Evolutionary conservation across 2,329 filamentous ascomycete species (phyloP), one percentile per base, ranked within the genome.

Genomic region (Aulographum hederae): DNA sequence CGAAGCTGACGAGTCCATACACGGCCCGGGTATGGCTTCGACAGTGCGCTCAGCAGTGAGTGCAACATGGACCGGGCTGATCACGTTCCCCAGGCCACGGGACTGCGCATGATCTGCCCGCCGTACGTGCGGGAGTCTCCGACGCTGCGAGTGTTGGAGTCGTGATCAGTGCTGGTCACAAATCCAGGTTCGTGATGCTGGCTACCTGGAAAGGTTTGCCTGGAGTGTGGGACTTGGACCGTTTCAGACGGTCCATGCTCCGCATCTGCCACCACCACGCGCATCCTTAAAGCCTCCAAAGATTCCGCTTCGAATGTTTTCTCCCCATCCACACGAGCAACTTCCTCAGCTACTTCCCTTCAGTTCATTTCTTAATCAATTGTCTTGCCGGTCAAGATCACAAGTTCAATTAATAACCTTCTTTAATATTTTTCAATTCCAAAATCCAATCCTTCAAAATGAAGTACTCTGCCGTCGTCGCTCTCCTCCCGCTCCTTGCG

Each of bases 341-440:
- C 8, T 25, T 25, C 21, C n/a, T 25, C 21, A 25, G 21, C 21
- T 25, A 8, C 21, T 25, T 25, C 21, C 21, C 8, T 25, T 25
- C 21, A 8, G 8, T 25, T 25, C 21, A 8, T 8, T 25, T 25
- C 21, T 25, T 25, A 8, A n/a, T 8, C 8, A n/a, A n/a, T 25
- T 25, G 8, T n/a, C 8, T 25, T 25, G 21, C 21, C 21, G n/a
- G n/a, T n/a, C 8, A 8, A 25, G 8, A 25, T 25, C n/a, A 8
- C n/a, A 8, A 25, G 8, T 8, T n/a, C n/a, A 8, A 8, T 25
- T 25, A 8, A 25, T n/a, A 25, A 8, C 8, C 21, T 25, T 25
- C 8, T n/a, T n/a, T 8, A n/a, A 25, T n/a, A n/a, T 8, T 8
- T 25, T n/a, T n/a, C n/a, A n/a, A n/a, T 40, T 57, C 11, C 40